Conservation (phyloP, 176 grass and related monocot species). For the Poa pratensis region DNA sequence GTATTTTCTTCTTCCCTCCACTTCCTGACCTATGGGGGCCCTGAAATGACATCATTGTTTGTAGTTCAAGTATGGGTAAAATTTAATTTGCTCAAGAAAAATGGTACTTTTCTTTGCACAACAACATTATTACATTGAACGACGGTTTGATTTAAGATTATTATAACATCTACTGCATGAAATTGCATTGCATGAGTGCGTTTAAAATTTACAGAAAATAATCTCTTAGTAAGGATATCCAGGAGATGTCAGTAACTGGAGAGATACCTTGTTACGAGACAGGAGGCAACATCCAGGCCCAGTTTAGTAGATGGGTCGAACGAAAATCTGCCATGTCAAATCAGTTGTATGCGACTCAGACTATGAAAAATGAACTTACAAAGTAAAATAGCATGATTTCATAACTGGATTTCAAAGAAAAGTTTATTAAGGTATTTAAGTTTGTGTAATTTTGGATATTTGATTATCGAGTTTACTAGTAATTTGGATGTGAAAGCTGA, state of each 20-base stretch:
- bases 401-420: neutral
- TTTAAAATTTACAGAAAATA: neutral
- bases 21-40: constrained; percentile 89
- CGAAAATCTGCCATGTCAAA: constrained; percentile 65
- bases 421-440: neutral
- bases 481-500: neutral
- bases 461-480: neutral
- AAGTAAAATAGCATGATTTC: constrained; percentile 3
- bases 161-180: neutral
- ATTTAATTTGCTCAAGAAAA: constrained; percentile 26
- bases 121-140: constrained; percentile 11
- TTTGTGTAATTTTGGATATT: neutral
- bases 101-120: neutral
- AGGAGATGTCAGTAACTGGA: neutral
- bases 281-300: constrained; percentile 94
- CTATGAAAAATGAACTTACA: neutral
- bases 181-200: neutral
- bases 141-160: neutral
- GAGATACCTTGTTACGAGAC: constrained; percentile 87
- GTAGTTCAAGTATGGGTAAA: neutral
- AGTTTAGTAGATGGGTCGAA: constrained; percentile 87
- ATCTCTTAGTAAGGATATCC: constrained; percentile 17
- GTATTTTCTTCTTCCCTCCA: constrained; percentile 84
- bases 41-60: constrained; percentile 49
- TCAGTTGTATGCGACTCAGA: constrained; percentile 32